Evolutionary conservation across 768 basidiomycete genomes (phyloP).

Genomic region (Tephrocybe sp.): DNA sequence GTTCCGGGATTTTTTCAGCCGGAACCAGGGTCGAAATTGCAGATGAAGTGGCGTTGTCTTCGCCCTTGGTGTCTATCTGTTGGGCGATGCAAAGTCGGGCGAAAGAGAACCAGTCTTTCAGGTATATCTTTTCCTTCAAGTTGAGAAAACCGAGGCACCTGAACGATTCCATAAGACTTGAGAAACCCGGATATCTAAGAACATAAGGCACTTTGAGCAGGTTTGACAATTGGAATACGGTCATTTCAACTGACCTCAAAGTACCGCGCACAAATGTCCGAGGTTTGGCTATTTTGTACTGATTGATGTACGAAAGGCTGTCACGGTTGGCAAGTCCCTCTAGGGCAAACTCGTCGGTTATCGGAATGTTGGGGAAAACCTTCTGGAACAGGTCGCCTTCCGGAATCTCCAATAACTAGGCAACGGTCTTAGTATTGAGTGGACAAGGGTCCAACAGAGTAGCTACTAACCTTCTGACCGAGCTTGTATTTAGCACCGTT

Average conservation of each 20-base stretch:
- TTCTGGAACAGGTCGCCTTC: conserved; percentile 55
- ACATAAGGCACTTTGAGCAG: neutral
- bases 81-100: conserved; percentile 26
- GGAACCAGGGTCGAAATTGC: conserved; percentile 23
- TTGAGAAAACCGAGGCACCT: conserved; percentile 69
- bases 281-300: conserved; percentile 55
- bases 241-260: conserved; percentile 50
- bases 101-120: conserved; percentile 40
- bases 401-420: conserved; percentile 47
- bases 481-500: conserved; percentile 73
- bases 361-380: conserved; percentile 66
- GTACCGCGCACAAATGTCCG: conserved; percentile 83
- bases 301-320: conserved; percentile 66
- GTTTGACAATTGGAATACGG: neutral
- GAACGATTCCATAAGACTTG: conserved; percentile 72
- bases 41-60: conserved; percentile 15
- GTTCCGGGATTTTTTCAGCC: conserved; percentile 19
- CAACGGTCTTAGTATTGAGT: neutral
- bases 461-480: conserved; percentile 44
- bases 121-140: conserved; percentile 29
- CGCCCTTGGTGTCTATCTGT: conserved; percentile 15
- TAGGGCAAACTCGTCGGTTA: conserved; percentile 59
- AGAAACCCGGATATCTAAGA: conserved; percentile 81
- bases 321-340: conserved; percentile 90
- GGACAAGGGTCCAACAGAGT: neutral